Percentiles rank a stretch among this genome's conserved stretches.
phyloP scores from a whole-genome alignment of 2,329 filamentous ascomycete genomes.

The Juglanconis oblonga region DNA sequence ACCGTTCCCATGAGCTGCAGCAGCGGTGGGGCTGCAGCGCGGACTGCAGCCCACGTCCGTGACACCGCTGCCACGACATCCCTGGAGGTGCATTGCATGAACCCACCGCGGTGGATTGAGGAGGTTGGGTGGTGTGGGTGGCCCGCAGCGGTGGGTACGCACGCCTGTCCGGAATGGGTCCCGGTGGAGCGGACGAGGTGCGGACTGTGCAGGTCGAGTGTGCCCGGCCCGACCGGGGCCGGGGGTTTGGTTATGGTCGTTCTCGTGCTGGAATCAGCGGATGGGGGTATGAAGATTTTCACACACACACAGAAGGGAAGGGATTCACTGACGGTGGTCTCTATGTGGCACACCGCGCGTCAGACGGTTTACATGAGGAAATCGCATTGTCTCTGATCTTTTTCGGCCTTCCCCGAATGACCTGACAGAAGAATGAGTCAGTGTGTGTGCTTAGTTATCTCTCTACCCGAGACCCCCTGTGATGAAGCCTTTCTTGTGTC shows the following conservation, averaged over 20 bases:
- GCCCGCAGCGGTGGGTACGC: neutral
- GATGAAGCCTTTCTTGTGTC: no score
- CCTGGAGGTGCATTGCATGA: neutral
- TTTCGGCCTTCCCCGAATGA: neutral
- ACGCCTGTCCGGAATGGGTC: neutral
- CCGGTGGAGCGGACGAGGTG: neutral
- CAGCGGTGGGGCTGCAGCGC: neutral
- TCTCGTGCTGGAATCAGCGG: neutral
- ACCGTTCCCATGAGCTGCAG: neutral
- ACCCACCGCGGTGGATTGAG: no score
- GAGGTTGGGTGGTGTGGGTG: no score
- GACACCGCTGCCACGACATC: slow-evolving; percentile 11
- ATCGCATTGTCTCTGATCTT: neutral
- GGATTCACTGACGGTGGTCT: neutral
- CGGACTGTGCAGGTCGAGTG: neutral
- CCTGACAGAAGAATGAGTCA: no score
- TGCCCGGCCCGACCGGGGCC: neutral
- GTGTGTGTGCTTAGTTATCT: no score
- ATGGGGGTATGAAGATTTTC: neutral
- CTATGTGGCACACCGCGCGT: no score
- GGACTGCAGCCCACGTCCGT: slow-evolving; percentile 5
- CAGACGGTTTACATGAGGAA: neutral
- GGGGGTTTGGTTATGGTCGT: neutral
- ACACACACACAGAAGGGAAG: neutral
- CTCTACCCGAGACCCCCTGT: no score